Percentiles rank a stretch among this genome's conserved stretches.
phyloP scores from a whole-genome alignment of 306 rosid species.

The Arachis stenosperma region DNA sequence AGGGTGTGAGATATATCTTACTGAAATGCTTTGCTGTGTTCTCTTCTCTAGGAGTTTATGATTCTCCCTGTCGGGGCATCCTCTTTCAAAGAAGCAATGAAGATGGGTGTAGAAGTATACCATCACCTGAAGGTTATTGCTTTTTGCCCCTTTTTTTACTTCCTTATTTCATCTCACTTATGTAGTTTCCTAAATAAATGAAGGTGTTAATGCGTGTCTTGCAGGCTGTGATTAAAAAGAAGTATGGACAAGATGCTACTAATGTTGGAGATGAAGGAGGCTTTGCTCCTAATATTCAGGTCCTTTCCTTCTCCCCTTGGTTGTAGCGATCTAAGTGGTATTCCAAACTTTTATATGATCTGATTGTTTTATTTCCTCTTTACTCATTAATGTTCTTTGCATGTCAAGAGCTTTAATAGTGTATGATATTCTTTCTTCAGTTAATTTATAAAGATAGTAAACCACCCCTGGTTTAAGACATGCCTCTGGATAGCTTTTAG shows the following conservation, averaged over 20 bases:
- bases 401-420: constrained; percentile 10
- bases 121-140: constrained; percentile 77
- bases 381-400: background rate
- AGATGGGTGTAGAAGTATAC: constrained; percentile 99
- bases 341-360: constrained; percentile 9
- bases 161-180: background rate
- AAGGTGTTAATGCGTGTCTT: constrained; percentile 24
- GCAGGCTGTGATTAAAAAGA: constrained; percentile 95
- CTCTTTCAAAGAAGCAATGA: constrained; percentile 98
- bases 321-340: constrained; percentile 18
- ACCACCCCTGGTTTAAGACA: constrained; percentile 1
- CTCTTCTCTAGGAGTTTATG: constrained; percentile 86
- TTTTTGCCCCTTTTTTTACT: background rate
- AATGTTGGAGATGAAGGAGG: constrained; percentile 99
- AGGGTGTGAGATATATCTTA: background rate
- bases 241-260: constrained; percentile 96
- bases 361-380: constrained; percentile 1
- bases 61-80: constrained; percentile 95
- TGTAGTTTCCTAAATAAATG: background rate
- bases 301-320: constrained; percentile 29
- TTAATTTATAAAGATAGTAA: background rate
- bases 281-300: constrained; percentile 99
- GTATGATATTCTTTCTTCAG: background rate
- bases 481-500: no score
- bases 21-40: background rate